phyloP scores from a whole-genome alignment of 106 monocot species.

The Dioscorea dumetorum region DNA sequence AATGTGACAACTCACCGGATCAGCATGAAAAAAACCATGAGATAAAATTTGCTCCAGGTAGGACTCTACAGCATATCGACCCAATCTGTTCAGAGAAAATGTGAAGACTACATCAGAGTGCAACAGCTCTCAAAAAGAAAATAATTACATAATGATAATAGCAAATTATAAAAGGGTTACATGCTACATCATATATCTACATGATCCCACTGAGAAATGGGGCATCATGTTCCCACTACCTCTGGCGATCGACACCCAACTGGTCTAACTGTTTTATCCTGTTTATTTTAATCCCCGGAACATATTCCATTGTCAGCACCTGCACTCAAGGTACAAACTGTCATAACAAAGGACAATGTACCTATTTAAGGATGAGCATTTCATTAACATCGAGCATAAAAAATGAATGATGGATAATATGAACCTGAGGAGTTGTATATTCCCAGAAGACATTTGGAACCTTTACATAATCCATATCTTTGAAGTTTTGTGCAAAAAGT shows the following conservation, averaged over 20 bases:
- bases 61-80: conserved; percentile 97
- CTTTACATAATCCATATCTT: conserved; percentile 95
- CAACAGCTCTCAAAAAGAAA: neutral
- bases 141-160: neutral
- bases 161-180: neutral
- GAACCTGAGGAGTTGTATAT: conserved; percentile 92
- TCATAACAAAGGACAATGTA: too few species aligned
- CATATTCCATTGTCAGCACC: conserved; percentile 98
- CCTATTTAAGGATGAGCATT: neutral
- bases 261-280: conserved; percentile 93
- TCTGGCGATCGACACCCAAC: conserved; percentile 93
- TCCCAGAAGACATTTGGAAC: conserved; percentile 89
- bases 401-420: conserved; percentile 1
- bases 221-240: conserved; percentile 26
- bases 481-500: conserved; percentile 84
- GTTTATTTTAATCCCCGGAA: conserved; percentile 98
- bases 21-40: conserved; percentile 99
- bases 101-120: neutral
- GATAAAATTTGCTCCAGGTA: conserved; percentile 97
- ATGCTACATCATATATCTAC: conserved; percentile 1
- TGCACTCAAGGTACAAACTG: conserved; percentile 18
- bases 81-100: conserved; percentile 40
- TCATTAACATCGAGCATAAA: neutral
- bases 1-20: conserved; percentile 57
- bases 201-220: neutral